These are phyloP conservation scores for Fragaria nilgerrensis DNA, from an alignment of 306 rosid genomes.

Conservation along the genomic window DNA sequence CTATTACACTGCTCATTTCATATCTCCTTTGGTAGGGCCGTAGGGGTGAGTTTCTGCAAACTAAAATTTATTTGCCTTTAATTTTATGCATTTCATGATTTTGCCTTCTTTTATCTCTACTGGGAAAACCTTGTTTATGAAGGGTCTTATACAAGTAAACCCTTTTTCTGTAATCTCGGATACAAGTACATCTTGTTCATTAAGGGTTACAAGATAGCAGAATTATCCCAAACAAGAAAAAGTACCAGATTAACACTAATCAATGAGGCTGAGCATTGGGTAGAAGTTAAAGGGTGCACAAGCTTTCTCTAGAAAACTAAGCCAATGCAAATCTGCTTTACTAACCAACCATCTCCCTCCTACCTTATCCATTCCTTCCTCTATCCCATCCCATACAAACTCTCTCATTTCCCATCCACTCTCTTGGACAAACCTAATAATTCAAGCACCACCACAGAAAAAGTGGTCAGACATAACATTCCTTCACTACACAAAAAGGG, in stretches of 20 bases:
- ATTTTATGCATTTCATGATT: background rate
- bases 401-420: background rate
- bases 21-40: background rate
- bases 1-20: background rate
- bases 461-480: background rate
- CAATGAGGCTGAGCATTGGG: background rate
- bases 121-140: background rate
- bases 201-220: too few relatives aligned
- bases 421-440: background rate
- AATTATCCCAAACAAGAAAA: too few relatives aligned
- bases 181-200: background rate
- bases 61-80: background rate
- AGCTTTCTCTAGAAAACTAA: background rate
- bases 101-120: background rate
- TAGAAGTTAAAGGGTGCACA: background rate
- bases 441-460: constrained; percentile 1
- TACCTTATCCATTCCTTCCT: background rate
- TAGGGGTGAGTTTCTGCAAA: background rate
- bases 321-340: background rate
- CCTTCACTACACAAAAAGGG: background rate
- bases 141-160: too few relatives aligned
- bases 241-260: background rate
- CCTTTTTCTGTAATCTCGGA: too few relatives aligned
- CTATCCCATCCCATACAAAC: background rate
- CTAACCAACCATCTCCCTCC: background rate